Percentiles rank a stretch among this genome's conserved stretches.
These are phyloP conservation scores for Coleophoma eucalyptorum DNA, from an alignment of 2,329 filamentous ascomycete genomes.

Conservation along the genomic window DNA sequence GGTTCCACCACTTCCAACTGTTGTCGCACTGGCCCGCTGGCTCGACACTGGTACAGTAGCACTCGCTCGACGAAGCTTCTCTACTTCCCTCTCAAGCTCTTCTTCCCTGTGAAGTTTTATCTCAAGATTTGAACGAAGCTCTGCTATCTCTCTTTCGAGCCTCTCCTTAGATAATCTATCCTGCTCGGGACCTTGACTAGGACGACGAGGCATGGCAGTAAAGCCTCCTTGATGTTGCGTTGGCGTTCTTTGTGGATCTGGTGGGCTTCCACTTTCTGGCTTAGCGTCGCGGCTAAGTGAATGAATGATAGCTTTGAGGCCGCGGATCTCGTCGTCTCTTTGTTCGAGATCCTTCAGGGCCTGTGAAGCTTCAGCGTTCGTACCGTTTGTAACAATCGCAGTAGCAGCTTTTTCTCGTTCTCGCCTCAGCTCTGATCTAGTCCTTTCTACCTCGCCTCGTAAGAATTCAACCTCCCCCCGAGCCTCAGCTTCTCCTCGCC, in stretches of 20 bases:
- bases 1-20: slow-evolving; percentile 36
- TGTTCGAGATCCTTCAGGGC: slow-evolving; percentile 78
- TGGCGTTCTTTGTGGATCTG: slow-evolving; percentile 25
- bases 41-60: slow-evolving; percentile 24
- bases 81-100: slow-evolving; percentile 80
- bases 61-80: slow-evolving; percentile 52
- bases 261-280: slow-evolving; percentile 19
- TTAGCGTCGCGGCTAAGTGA: slow-evolving; percentile 76
- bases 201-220: slow-evolving; percentile 4
- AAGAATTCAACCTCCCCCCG: slow-evolving; percentile 94
- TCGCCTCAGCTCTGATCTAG: slow-evolving; percentile 78
- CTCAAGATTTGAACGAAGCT: slow-evolving; percentile 70
- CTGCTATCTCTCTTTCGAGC: slow-evolving; percentile 75
- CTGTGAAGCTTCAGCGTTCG: slow-evolving; percentile 39
- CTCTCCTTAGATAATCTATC: slow-evolving; percentile 61
- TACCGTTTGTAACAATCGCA: slow-evolving; percentile 45
- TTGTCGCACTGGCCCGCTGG: slow-evolving; percentile 50
- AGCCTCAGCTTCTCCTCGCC: slow-evolving; percentile 91
- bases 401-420: slow-evolving; percentile 80
- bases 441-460: slow-evolving; percentile 89
- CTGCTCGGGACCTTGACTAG: slow-evolving; percentile 43
- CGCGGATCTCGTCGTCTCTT: slow-evolving; percentile 95
- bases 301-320: slow-evolving; percentile 96
- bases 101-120: slow-evolving; percentile 73
- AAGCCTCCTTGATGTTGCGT: slow-evolving; percentile 19